Evolutionary conservation across 805 yeast species (phyloP), one percentile per base, ranked within the genome.

Genomic region (Zygosaccharomyces kombuchaensis): DNA sequence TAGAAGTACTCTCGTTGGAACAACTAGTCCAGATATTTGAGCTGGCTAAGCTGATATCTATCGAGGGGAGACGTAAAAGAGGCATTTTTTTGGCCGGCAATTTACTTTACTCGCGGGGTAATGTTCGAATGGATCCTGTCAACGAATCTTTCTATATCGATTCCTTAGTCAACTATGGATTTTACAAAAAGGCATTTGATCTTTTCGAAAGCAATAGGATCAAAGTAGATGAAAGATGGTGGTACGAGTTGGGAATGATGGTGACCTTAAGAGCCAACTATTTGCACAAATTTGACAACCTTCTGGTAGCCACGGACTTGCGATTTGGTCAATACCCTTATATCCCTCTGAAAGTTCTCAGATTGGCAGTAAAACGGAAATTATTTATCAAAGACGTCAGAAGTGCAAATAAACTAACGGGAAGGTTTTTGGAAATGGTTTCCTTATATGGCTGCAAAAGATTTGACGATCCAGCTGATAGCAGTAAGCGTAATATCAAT

Each of bases 91-190:
- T 65, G 17, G 52, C 76, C 2, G 81, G 79, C 2, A 67, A 66
- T 29, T 48, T 77, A 49, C 55, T 78, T 19, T 77, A 77, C 46
- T 45, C 62, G 1, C 48, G 66, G 3, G 66, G 68, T 3, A 72
- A 66, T n/a, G 67, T 71, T 23, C 64, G 75, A 41, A 67, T 76
- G 48, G 82, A 78, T 56, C 74, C 75, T 1, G 65, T 76, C 14
- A 76, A 75, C 53, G 82, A 77, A 55, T 69, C 73, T 2, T 68
- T 74, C 32, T 77, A 71, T 52, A 73, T 78, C 16, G 75, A 73
- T 44, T 53, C 78, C 0, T 60, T 78, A 34, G 56, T 72, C 14
- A 56, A 60, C 6, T 63, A 59, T 50, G 62, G 64, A 1, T 51
- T 68, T 3, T 59, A 55, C 44, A 50, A 59, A 7, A 60, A 64